phyloP scores from a whole-genome alignment of 23 red algal species.

The Gracilaria caudata region DNA sequence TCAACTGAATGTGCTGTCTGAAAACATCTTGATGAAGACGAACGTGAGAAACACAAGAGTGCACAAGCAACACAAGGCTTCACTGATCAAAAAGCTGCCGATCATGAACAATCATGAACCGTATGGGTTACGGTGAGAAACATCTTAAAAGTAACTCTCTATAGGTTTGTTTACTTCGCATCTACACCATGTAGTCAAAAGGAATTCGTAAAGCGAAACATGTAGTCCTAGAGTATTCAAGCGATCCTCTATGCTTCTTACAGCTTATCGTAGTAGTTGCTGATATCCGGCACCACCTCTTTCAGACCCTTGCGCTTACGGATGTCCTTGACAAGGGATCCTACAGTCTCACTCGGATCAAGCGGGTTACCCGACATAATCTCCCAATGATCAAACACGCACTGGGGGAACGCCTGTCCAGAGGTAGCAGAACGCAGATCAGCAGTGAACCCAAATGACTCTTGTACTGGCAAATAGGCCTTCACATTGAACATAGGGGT shows the following conservation, averaged over 20 bases:
- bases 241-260: constrained; percentile 10
- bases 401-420: constrained; percentile 98
- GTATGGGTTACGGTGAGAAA: not conserved
- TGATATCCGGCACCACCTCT: constrained; percentile 85
- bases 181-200: not conserved
- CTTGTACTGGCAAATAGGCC: constrained; percentile 96
- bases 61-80: too few species aligned
- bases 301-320: constrained; percentile 96
- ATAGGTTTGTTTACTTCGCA: not conserved
- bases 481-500: constrained; percentile 99
- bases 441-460: constrained; percentile 98
- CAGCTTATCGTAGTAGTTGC: constrained; percentile 97
- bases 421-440: constrained; percentile 95
- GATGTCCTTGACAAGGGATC: constrained; percentile 79
- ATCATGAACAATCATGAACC: too few species aligned
- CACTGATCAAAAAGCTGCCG: too few species aligned
- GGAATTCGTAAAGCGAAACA: not conserved
- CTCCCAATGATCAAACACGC: constrained; percentile 98
- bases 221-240: not conserved
- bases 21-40: too few species aligned
- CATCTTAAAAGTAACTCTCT: not conserved
- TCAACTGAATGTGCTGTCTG: too few species aligned
- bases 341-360: constrained; percentile 72
- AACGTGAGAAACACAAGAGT: too few species aligned
- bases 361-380: constrained; percentile 86